Evolutionary conservation across 2,329 filamentous ascomycete genomes (phyloP), one percentile per base, ranked within the genome.

Genomic region (Remersonia thermophila): DNA sequence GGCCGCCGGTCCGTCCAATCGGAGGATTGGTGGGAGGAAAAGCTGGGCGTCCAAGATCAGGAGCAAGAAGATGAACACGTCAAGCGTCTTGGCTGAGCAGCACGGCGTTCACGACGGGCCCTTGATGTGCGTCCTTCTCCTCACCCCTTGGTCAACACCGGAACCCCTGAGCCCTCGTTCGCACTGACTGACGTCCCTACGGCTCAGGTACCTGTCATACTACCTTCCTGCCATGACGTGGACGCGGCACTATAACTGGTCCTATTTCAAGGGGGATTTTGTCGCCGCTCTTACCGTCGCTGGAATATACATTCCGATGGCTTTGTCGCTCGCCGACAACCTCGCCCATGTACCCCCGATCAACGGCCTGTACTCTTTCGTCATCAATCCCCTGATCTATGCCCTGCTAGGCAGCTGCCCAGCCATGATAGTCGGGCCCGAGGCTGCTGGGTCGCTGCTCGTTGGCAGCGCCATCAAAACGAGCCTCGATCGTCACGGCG

Each of bases 301-400:
- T n/a, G 94, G 87, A 17, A 91, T 98, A 63, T 98, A 98, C 57
- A 81, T 98, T 27, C 91, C 91, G 35, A 95, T 98, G 87, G 82
- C 86, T 0, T 71, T 98, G 11, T 96, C 91, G 0, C 80, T 93
- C 45, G 86, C 91, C 37, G 77, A 84, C 28, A 96, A 96, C 53
- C 76, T 98, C 29, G 86, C 82, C 5, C 91, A 96, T 55, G 77
- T 95, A 2, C 86, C 89, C 7, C 82, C 91, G 0, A 87, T 96
- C 51, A 89, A 94, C 52, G 91, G 91, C 1, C 69, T 98, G 3
- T 98, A 96, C 60, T 76, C 83, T 12, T 96, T 95, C 55, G 83
- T 93, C 43, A 84, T 96, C 63, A 87, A 87, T 40, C 91, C 91
- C 0, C 62, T 96, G 36, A 68, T 95, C 25, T 98, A 98, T 57